A percentile compares a stretch with the other conserved stretches of the same genome.
phyloP scores from a whole-genome alignment of 2,329 filamentous ascomycete species.

The Beauveria caledonica region DNA sequence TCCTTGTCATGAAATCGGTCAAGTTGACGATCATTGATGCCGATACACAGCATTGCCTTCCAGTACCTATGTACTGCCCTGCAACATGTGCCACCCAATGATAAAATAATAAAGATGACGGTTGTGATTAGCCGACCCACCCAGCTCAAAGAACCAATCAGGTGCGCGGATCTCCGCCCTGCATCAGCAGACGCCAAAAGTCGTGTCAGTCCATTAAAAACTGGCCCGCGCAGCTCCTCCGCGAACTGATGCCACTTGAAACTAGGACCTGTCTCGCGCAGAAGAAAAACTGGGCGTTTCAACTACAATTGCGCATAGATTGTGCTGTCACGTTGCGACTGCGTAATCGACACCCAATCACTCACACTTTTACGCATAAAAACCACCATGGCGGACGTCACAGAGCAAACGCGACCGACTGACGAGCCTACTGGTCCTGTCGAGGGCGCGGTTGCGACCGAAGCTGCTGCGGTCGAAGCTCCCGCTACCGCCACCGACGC shows the following conservation, averaged over 20 bases:
- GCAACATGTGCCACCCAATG: not conserved
- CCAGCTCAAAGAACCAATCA: not conserved
- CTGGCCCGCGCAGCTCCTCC: not conserved
- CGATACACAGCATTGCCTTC: too few relatives aligned
- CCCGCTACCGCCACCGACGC: not conserved
- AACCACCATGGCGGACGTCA: conserved; percentile 17
- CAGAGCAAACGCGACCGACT: conserved; percentile 16
- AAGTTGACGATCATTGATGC: too few relatives aligned
- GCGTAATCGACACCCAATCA: not conserved
- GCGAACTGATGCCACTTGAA: conserved; percentile 1
- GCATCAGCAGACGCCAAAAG: not conserved
- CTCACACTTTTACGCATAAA: not conserved
- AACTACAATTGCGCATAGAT: not conserved
- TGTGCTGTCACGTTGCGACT: not conserved
- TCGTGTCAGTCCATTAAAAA: not conserved
- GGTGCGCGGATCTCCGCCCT: not conserved
- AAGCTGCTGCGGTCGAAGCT: not conserved
- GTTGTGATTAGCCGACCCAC: conserved; percentile 3
- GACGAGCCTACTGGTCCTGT: conserved; percentile 14
- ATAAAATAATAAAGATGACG: not conserved
- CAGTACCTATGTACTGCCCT: too few relatives aligned
- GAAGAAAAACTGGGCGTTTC: not conserved
- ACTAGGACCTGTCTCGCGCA: conserved; percentile 1
- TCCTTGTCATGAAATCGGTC: too few relatives aligned
- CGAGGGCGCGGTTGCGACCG: not conserved